These are phyloP conservation scores for Xylariaceae sp. DNA, from an alignment of 2,329 filamentous ascomycete genomes.

Conservation along the genomic window DNA sequence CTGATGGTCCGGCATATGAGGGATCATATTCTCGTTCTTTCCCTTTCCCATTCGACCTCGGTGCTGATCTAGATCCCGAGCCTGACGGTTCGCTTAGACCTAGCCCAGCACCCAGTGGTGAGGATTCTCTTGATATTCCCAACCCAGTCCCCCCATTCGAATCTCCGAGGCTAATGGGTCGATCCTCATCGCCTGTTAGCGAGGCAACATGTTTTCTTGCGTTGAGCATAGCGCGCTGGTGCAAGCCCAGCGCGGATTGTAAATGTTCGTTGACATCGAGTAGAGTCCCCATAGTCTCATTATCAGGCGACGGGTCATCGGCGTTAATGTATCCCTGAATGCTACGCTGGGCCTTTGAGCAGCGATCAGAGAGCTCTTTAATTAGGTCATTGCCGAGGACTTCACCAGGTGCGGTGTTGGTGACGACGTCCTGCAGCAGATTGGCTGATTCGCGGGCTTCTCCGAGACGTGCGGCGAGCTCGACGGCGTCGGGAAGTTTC, in stretches of 20 bases:
- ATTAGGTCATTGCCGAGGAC: constrained; percentile 81
- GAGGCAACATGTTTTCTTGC: constrained; percentile 53
- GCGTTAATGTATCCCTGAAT: constrained; percentile 83
- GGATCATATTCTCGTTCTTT: constrained; percentile 32
- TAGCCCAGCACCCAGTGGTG: constrained; percentile 12
- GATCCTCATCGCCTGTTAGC: constrained; percentile 28
- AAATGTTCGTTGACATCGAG: constrained; percentile 95
- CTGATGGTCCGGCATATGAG: constrained; percentile 19
- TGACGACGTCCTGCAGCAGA: constrained; percentile 85
- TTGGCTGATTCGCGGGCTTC: constrained; percentile 89
- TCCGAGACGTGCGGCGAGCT: constrained; percentile 79
- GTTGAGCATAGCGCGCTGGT: constrained; percentile 73
- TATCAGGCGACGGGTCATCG: constrained; percentile 77
- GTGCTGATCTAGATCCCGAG: constrained; percentile 19
- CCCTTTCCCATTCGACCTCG: constrained; percentile 23
- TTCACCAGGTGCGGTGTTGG: constrained; percentile 75
- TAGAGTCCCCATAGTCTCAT: constrained; percentile 86
- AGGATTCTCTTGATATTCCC: constrained; percentile 6
- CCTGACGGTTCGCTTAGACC: constrained; percentile 20
- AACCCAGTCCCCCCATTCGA: constrained; percentile 6
- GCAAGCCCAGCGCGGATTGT: constrained; percentile 74
- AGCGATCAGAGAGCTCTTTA: constrained; percentile 86
- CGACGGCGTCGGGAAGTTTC: constrained; percentile 62
- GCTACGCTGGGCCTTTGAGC: constrained; percentile 72
- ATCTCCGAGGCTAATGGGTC: constrained; percentile 22